Percentiles rank a stretch among this genome's conserved stretches.
Conservation (phyloP, 2,329 filamentous ascomycete genomes). For the Xylaria polymorpha region DNA sequence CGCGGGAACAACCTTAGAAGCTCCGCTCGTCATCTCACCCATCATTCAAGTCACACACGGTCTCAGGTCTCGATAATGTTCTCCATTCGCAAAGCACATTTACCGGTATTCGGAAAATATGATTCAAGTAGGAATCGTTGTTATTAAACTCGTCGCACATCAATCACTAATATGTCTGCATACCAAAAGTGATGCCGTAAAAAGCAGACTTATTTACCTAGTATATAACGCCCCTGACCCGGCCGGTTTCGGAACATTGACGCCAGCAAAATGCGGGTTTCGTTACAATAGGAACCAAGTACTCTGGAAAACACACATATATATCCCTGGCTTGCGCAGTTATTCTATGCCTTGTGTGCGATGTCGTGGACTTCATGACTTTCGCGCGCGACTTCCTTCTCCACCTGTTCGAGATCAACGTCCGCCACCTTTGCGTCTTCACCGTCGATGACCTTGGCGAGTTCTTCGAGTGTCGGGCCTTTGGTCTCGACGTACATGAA, state of each 20-base stretch:
- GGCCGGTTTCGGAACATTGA: slow-evolving; percentile 22
- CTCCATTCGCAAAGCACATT: not conserved
- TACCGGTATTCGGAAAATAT: not conserved
- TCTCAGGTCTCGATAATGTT: not conserved
- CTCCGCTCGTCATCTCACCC: slow-evolving; percentile 3
- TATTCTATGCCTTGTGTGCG: slow-evolving; percentile 45
- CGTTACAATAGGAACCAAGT: slow-evolving; percentile 20
- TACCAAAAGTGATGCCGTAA: slow-evolving; percentile 14
- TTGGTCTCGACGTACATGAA: slow-evolving; percentile 70
- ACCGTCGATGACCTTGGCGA: slow-evolving; percentile 74
- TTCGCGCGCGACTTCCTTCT: slow-evolving; percentile 55
- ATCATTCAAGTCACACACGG: not conserved
- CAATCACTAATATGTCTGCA: slow-evolving; percentile 10
- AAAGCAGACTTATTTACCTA: slow-evolving; percentile 12
- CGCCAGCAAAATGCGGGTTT: slow-evolving; percentile 36
- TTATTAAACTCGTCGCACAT: slow-evolving; percentile 26
- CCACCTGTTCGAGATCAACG: slow-evolving; percentile 58
- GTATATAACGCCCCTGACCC: not conserved
- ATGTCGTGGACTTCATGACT: slow-evolving; percentile 48
- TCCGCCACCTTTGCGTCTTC: slow-evolving; percentile 63
- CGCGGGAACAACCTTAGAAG: too few relatives aligned
- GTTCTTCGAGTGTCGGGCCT: slow-evolving; percentile 73
- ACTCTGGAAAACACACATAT: slow-evolving; percentile 5
- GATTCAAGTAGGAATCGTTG: not conserved
- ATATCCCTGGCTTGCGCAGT: not conserved